A percentile compares a stretch with the other conserved stretches of the same genome.
Conservation (phyloP, 2,329 filamentous ascomycete genomes). For the Epichloe sylvatica region DNA sequence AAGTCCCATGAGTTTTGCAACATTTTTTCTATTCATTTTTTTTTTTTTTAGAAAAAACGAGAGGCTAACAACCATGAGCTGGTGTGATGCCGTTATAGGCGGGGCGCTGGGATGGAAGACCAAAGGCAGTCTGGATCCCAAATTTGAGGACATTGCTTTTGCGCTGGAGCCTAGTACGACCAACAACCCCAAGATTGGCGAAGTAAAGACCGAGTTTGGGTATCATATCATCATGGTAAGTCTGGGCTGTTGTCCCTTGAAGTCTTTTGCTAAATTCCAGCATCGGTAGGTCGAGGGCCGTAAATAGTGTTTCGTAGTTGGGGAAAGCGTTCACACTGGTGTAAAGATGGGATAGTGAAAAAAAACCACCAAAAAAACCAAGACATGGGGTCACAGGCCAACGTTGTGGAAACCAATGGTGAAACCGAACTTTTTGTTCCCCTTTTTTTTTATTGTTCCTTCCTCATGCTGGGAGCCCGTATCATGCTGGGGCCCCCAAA, state of each 20-base stretch:
- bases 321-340: too few species aligned
- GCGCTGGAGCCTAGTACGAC: slow-evolving; percentile 53
- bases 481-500: slow-evolving; percentile 19
- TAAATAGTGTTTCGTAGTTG: slow-evolving; percentile 16
- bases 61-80: not conserved
- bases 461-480: slow-evolving; percentile 21
- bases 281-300: slow-evolving; percentile 25
- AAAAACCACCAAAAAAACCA: too few species aligned
- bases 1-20: too few species aligned
- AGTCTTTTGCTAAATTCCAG: not conserved
- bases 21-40: not conserved
- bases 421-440: slow-evolving; percentile 13
- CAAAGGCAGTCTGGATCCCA: slow-evolving; percentile 49
- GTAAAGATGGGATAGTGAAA: too few species aligned
- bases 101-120: slow-evolving; percentile 61
- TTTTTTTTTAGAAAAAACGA: not conserved
- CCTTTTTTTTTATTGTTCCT: slow-evolving; percentile 26
- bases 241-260: not conserved
- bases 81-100: slow-evolving; percentile 27
- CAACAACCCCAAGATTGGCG: slow-evolving; percentile 47
- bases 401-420: not conserved
- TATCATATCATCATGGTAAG: slow-evolving; percentile 70
- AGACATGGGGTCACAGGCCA: not conserved
- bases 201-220: slow-evolving; percentile 61
- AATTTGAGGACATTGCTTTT: slow-evolving; percentile 62